Evolutionary conservation across 306 rosid species (phyloP).

Genomic region (Vachellia pachyceras): DNA sequence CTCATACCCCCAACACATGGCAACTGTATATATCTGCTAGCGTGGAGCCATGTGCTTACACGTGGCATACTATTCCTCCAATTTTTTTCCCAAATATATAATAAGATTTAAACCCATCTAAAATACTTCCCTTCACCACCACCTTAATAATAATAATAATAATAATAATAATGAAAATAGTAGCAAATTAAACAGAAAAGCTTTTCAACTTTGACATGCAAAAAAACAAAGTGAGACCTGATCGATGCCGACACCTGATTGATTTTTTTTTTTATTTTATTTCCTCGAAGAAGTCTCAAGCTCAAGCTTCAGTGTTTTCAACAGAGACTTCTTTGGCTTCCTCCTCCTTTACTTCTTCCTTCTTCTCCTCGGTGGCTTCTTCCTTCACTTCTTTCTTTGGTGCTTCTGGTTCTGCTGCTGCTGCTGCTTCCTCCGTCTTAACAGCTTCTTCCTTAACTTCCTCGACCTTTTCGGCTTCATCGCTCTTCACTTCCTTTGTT

Average conservation of each 20-base stretch:
- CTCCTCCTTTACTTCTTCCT: constrained; percentile 38
- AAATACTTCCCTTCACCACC: constrained; percentile 36
- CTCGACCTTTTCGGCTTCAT: constrained; percentile 43
- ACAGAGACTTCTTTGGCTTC: constrained; percentile 38
- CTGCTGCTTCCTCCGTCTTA: constrained; percentile 29
- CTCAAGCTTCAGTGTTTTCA: constrained; percentile 54
- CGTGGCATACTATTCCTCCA: constrained; percentile 29
- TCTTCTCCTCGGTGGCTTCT: constrained; percentile 21
- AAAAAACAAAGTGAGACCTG: constrained; percentile 45
- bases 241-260: constrained; percentile 26
- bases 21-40: background rate
- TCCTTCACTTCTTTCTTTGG: constrained; percentile 31
- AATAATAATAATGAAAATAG: background rate
- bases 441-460: constrained; percentile 34
- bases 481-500: constrained; percentile 47
- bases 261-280: background rate
- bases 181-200: constrained; percentile 41
- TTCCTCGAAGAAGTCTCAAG: constrained; percentile 30
- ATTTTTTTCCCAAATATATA: background rate
- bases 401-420: constrained; percentile 23
- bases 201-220: constrained; percentile 56
- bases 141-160: constrained; percentile 15
- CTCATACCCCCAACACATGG: background rate
- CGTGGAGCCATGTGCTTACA: background rate
- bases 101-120: constrained; percentile 29